Evolutionary conservation across 208 protist genomes (phyloP).

Genomic region (Angomonas ambiguus): DNA sequence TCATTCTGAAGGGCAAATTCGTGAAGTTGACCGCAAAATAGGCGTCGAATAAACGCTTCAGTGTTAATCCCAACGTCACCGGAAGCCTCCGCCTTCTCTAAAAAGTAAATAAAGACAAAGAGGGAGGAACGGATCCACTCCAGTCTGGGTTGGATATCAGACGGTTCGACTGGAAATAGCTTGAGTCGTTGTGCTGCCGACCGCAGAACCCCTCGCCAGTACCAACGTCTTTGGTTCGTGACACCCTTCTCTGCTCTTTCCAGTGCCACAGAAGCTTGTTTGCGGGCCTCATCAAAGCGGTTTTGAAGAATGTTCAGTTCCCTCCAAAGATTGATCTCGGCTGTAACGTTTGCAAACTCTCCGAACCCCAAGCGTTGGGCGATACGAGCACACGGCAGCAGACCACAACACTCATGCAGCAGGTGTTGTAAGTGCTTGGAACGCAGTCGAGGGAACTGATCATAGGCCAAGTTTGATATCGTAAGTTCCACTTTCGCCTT

Average conservation of each 20-base stretch:
- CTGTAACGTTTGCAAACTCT: conserved; percentile 49
- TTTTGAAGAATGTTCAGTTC: conserved; percentile 79
- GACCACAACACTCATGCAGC: conserved; percentile 70
- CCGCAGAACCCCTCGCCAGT: conserved; percentile 76
- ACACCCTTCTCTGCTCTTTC: conserved; percentile 81
- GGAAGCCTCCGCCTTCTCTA: conserved; percentile 59
- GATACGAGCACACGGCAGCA: conserved; percentile 63
- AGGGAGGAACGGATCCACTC: conserved; percentile 77
- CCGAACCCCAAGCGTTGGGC: conserved; percentile 73
- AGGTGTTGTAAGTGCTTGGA: conserved; percentile 77
- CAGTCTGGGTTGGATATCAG: conserved; percentile 75
- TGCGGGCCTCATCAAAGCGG: conserved; percentile 51
- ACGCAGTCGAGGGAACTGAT: conserved; percentile 66
- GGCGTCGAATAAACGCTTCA: conserved; percentile 42
- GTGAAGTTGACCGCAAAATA: conserved; percentile 63
- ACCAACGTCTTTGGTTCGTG: conserved; percentile 80
- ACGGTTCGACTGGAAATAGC: conserved; percentile 60
- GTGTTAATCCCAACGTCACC: conserved; percentile 46
- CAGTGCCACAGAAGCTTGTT: conserved; percentile 50
- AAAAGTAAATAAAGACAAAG: conserved; percentile 77
- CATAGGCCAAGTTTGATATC: conserved; percentile 39
- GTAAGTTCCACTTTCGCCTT: conserved; percentile 57
- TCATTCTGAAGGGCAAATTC: conserved; percentile 22
- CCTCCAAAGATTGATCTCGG: conserved; percentile 81
- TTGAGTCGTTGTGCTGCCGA: conserved; percentile 55